Percentiles rank a stretch among this genome's conserved stretches.
Evolutionary conservation across 148 eudicot genomes (phyloP).

Genomic region (Chenopodium berlandieri): DNA sequence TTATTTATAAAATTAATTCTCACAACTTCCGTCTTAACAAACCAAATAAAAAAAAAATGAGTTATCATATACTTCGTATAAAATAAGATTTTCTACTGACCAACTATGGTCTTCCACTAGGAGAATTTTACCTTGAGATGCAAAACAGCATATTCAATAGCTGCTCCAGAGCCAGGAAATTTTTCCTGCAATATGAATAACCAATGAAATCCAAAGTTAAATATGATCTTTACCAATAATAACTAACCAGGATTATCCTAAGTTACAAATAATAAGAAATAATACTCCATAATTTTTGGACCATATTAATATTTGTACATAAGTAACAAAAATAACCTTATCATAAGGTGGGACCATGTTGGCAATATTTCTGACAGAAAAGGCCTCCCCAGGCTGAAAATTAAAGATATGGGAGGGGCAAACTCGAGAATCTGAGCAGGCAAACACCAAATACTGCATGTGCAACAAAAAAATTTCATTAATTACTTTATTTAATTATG

Average conservation of each 20-base stretch:
- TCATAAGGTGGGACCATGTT: conserved; percentile 87
- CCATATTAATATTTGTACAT: not conserved
- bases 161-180: conserved; percentile 72
- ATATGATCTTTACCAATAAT: not conserved
- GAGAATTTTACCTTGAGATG: conserved; percentile 58
- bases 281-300: no score
- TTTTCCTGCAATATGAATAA: conserved; percentile 46
- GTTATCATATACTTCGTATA: no score
- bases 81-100: no score
- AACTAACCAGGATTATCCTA: not conserved
- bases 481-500: no score
- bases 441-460: conserved; percentile 83
- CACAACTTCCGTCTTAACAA: no score
- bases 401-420: conserved; percentile 80
- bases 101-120: conserved; percentile 5
- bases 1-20: no score
- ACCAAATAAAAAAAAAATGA: no score
- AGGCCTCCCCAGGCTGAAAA: conserved; percentile 94
- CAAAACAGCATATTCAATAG: conserved; percentile 80
- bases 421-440: conserved; percentile 85
- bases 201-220: no score
- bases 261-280: no score
- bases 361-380: conserved; percentile 85
- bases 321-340: conserved; percentile 31
- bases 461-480: not conserved